Base-by-base conservation (phyloP, 176 grass and related monocot species). In the Dendrocalamus sinicus region DNA sequence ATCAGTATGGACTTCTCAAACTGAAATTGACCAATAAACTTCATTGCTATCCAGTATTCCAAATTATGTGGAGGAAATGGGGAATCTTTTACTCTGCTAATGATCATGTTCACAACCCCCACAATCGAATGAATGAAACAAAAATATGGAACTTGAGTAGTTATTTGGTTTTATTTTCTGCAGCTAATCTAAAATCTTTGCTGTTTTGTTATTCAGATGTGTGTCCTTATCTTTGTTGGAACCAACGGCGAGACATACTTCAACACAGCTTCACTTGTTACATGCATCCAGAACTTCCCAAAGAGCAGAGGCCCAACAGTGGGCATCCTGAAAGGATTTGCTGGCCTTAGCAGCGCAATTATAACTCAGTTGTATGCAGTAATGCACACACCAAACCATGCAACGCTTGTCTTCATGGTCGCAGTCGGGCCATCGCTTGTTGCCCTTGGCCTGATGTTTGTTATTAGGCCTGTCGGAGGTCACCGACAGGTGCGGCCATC, bases 231-330 rank as follows among this genome's bases (percentile, higher is more conserved):
- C 60, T 97, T 91, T 89, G 67, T 97, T 47, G 93, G 95, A 66
- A 97, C 93, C 45, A 97, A 97, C 10, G 95, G 95, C 6, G 93
- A 95, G 75, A 97, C 95, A 43, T 97, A 88, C 76, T 97, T 93
- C 89, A 97, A 95, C 85, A 97, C 95, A 23, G 84, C 87, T 67
- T 80, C 95, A 47, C 91, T 97, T 39, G 93, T 97, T 47, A 95
- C 91, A 79, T 93, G 95, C 78, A 94, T 98, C 45, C 93, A 98
- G 65, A 98, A 98, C 83, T 98, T 98, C 53, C 95, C 95, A 15
- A 98, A 95, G 80, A 93, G 83, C 87, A 90, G 95, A 32, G 95
- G 95, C 7, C 95, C 91, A 79, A 90, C 77, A 65, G 95, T 98
- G 30, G 95, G 95, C 40, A 95, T 98, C 60, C 67, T 98, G 32